These are phyloP conservation scores for Epichloe scottii DNA, from an alignment of 2,329 filamentous ascomycete genomes.

Conservation along the genomic window DNA sequence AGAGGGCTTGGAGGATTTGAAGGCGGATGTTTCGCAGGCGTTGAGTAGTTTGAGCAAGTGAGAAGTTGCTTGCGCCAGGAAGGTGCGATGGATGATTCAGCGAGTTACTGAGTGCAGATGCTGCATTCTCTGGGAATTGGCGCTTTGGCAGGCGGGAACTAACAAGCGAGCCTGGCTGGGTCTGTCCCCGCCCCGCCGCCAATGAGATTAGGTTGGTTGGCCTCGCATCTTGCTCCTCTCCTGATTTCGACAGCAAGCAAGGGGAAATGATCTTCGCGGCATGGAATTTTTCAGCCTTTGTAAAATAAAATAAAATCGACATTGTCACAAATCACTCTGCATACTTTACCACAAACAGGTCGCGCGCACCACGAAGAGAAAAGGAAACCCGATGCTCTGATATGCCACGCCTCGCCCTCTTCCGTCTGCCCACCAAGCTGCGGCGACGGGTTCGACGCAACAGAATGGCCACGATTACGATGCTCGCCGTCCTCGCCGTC, in stretches of 20 bases:
- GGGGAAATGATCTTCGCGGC: neutral
- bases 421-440: slow-evolving; percentile 43
- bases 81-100: too few relatives aligned
- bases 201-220: neutral
- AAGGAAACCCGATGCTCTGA: slow-evolving; percentile 3
- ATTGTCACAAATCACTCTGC: too few relatives aligned
- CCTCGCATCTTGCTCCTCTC: neutral
- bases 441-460: slow-evolving; percentile 45
- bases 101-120: too few relatives aligned
- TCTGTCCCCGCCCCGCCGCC: neutral
- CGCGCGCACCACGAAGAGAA: neutral
- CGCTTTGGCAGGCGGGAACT: neutral
- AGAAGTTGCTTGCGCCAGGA: neutral
- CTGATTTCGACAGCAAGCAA: neutral
- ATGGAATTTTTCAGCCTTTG: too few relatives aligned
- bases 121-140: too few relatives aligned
- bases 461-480: slow-evolving; percentile 41
- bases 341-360: too few relatives aligned
- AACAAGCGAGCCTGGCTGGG: neutral
- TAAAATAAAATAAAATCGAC: too few relatives aligned
- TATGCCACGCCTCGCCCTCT: slow-evolving; percentile 32
- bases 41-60: slow-evolving; percentile 40
- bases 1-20: slow-evolving; percentile 76
- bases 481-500: slow-evolving; percentile 24
- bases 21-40: slow-evolving; percentile 57